These are phyloP conservation scores for Sporisorium iseilematis-ciliati DNA, from an alignment of 1,284 basidiomycete species.

Conservation along the genomic window DNA sequence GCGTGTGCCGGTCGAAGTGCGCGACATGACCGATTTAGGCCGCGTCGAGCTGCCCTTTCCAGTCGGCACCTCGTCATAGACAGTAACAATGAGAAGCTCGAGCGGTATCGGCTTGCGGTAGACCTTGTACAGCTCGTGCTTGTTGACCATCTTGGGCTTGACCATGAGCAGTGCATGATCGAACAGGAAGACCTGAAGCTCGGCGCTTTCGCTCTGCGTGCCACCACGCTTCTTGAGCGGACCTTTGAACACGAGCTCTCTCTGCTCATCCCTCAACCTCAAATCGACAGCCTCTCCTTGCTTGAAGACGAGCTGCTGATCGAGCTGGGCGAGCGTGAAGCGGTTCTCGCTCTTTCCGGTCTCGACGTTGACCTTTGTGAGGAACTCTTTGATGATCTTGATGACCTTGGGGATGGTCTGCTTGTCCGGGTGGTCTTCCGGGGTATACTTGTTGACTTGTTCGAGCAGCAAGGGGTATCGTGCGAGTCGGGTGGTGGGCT, in stretches of 20 bases:
- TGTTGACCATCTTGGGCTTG: conserved; percentile 86
- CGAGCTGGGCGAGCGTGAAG: conserved; percentile 90
- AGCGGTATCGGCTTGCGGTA: conserved; percentile 97
- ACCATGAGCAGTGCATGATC: conserved; percentile 97
- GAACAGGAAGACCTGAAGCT: conserved; percentile 93
- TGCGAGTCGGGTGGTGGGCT: conserved; percentile 95
- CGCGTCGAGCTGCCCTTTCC: conserved; percentile 67
- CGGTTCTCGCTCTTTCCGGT: conserved; percentile 91
- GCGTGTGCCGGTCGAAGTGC: conserved; percentile 70
- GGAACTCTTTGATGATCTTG: conserved; percentile 82
- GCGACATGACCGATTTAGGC: conserved; percentile 72
- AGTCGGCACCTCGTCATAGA: conserved; percentile 77
- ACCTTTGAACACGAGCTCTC: conserved; percentile 95
- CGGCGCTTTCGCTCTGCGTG: conserved; percentile 79
- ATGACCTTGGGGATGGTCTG: conserved; percentile 82
- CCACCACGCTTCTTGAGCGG: conserved; percentile 88
- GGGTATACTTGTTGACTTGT: conserved; percentile 92
- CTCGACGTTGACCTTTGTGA: conserved; percentile 89
- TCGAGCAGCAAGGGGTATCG: conserved; percentile 93
- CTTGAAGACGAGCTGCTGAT: conserved; percentile 86
- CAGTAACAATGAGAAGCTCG: conserved; percentile 87
- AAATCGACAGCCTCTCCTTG: conserved; percentile 89
- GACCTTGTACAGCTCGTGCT: conserved; percentile 92
- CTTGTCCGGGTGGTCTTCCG: conserved; percentile 91
- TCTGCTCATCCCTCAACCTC: conserved; percentile 83